Conservation (phyloP, 768 basidiomycete species). For the Termitomyces sp. region DNA sequence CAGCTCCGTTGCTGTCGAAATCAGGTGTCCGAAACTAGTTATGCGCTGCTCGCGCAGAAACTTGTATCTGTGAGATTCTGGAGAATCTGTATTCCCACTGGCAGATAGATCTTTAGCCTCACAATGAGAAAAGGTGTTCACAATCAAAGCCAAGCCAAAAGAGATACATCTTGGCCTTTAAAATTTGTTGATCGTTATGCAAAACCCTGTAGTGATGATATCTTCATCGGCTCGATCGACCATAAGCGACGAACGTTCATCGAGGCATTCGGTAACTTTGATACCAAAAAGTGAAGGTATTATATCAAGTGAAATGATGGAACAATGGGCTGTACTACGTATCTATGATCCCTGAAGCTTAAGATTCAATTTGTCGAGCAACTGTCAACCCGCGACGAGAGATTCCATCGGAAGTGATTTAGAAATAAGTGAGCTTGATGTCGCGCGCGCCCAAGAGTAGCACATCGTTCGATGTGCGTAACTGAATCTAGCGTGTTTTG, state of each 20-base stretch:
- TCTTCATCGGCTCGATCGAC: too few relatives aligned
- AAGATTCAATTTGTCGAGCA: neutral
- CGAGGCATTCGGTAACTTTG: neutral
- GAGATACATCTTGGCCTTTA: neutral
- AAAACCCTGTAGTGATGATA: neutral
- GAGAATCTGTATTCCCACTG: neutral
- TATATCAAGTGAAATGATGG: neutral
- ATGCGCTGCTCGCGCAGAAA: neutral
- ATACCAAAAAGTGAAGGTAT: neutral
- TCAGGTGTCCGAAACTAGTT: neutral
- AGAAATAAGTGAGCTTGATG: too few relatives aligned
- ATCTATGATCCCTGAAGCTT: neutral
- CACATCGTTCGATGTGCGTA: too few relatives aligned
- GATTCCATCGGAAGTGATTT: too few relatives aligned
- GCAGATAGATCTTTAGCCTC: neutral
- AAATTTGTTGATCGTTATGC: neutral
- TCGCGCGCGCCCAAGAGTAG: too few relatives aligned
- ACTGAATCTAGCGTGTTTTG: neutral
- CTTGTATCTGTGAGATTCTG: neutral
- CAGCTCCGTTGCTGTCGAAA: neutral
- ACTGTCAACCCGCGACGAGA: neutral
- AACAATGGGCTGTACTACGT: neutral
- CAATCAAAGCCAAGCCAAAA: neutral
- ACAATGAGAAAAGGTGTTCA: neutral
- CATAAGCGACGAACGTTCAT: slow-evolving; percentile 2